These are phyloP conservation scores for Lolium rigidum DNA, from an alignment of 176 grass and related monocot genomes.

Conservation along the genomic window DNA sequence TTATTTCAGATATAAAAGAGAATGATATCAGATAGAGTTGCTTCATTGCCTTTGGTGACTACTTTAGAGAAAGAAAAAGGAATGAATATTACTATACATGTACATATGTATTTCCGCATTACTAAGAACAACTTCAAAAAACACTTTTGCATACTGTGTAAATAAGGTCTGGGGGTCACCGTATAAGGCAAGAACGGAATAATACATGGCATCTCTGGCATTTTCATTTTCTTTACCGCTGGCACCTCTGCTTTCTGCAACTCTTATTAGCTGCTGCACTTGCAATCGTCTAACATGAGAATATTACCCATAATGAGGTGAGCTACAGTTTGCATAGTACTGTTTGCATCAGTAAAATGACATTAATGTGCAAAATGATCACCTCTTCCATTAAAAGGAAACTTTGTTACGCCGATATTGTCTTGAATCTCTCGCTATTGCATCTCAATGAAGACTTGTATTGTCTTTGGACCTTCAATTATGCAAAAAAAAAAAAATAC, in stretches of 20 bases:
- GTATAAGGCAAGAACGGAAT: slow-evolving; percentile 89
- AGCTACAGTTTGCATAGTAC: neutral
- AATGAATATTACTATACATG: too few species aligned
- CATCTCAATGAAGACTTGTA: slow-evolving; percentile 82
- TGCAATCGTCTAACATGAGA: slow-evolving; percentile 78
- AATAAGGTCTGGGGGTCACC: slow-evolving; percentile 52
- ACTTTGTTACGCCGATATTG: slow-evolving; percentile 81
- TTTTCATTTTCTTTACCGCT: slow-evolving; percentile 84
- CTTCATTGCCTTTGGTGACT: slow-evolving; percentile 95
- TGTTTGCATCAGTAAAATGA: neutral
- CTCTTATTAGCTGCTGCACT: slow-evolving; percentile 80
- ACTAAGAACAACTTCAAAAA: slow-evolving; percentile 5
- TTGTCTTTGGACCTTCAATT: slow-evolving; percentile 90
- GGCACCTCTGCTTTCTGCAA: slow-evolving; percentile 59
- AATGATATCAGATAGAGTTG: slow-evolving; percentile 93
- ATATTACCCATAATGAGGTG: neutral
- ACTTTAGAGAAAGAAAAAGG: slow-evolving; percentile 38
- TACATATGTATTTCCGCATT: too few species aligned
- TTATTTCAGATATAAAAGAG: slow-evolving; percentile 81
- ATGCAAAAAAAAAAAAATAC: slow-evolving; percentile 95
- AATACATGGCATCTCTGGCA: slow-evolving; percentile 83
- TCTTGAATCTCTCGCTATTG: too few species aligned
- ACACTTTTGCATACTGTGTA: slow-evolving; percentile 11
- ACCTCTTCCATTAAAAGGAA: slow-evolving; percentile 99
- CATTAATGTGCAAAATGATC: slow-evolving; percentile 27